phyloP scores from a whole-genome alignment of 176 grass and related monocot species.

The Musa itinerans region DNA sequence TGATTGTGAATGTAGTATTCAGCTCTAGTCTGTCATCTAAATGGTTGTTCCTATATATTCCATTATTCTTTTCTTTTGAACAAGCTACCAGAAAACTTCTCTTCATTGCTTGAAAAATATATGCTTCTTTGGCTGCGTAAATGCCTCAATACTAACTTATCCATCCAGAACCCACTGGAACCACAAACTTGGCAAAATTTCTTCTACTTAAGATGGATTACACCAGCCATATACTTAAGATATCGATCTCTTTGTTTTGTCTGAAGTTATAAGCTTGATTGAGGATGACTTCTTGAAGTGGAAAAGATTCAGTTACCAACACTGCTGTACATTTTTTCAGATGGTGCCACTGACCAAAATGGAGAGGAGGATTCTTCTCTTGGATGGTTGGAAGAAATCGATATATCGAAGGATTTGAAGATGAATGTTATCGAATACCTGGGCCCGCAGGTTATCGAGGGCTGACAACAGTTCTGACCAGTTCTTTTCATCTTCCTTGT shows the following conservation, averaged over 20 bases:
- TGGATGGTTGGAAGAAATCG: conserved; percentile 62
- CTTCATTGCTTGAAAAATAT: too few relatives aligned
- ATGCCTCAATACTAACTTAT: too few relatives aligned
- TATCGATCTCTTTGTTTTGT: neutral
- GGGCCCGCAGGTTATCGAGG: conserved; percentile 55
- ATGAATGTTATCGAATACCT: conserved; percentile 48
- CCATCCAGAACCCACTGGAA: too few relatives aligned
- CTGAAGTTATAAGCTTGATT: neutral
- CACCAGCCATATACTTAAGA: neutral
- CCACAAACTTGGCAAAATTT: too few relatives aligned
- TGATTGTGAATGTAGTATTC: too few relatives aligned
- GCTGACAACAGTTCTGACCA: conserved; percentile 4
- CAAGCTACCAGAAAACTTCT: too few relatives aligned
- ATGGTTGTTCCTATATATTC: too few relatives aligned
- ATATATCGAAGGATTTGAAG: conserved; percentile 39
- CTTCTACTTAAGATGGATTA: too few relatives aligned
- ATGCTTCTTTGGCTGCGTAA: too few relatives aligned
- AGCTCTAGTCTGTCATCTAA: too few relatives aligned
- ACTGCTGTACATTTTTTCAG: conserved; percentile 10
- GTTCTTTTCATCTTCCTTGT: too few relatives aligned
- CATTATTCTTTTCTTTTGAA: too few relatives aligned
- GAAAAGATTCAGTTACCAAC: neutral
- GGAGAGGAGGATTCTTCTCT: conserved; percentile 17
- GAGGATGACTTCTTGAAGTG: neutral
- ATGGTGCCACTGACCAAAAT: neutral